A percentile compares a stretch with the other conserved stretches of the same genome.
These are phyloP conservation scores for Naematelia encephala DNA, from an alignment of 768 basidiomycete species.

Conservation along the genomic window DNA sequence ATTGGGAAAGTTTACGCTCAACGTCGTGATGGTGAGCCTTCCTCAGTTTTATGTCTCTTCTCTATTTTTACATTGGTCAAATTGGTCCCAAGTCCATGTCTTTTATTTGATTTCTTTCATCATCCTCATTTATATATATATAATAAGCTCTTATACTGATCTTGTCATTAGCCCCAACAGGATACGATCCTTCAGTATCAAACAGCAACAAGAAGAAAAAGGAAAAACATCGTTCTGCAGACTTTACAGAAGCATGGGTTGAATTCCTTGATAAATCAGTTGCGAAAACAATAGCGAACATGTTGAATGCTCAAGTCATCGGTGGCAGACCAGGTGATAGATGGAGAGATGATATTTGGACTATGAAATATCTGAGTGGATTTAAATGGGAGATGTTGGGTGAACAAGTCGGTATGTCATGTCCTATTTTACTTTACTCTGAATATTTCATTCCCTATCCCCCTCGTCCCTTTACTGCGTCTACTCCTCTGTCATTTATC, in stretches of 20 bases:
- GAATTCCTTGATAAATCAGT: conserved; percentile 94
- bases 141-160: neutral
- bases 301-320: conserved; percentile 94
- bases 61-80: too few relatives aligned
- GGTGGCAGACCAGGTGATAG: conserved; percentile 57
- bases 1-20: conserved; percentile 89
- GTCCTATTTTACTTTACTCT: neutral
- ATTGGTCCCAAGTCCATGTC: too few relatives aligned
- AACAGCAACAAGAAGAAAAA: conserved; percentile 56
- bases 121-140: too few relatives aligned
- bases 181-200: conserved; percentile 29
- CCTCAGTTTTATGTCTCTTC: conserved; percentile 1
- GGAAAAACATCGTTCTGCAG: conserved; percentile 81
- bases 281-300: conserved; percentile 82
- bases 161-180: conserved; percentile 58
- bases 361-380: conserved; percentile 95
- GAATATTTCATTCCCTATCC: conserved; percentile 2
- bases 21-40: conserved; percentile 67
- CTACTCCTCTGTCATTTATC: too few relatives aligned
- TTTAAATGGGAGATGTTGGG: conserved; percentile 99
- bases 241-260: conserved; percentile 96
- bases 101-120: too few relatives aligned
- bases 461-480: neutral
- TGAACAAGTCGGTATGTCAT: conserved; percentile 86
- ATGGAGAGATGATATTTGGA: conserved; percentile 98